These are phyloP conservation scores for Microcera coccophila DNA, from an alignment of 2,329 filamentous ascomycete species.

Conservation along the genomic window DNA sequence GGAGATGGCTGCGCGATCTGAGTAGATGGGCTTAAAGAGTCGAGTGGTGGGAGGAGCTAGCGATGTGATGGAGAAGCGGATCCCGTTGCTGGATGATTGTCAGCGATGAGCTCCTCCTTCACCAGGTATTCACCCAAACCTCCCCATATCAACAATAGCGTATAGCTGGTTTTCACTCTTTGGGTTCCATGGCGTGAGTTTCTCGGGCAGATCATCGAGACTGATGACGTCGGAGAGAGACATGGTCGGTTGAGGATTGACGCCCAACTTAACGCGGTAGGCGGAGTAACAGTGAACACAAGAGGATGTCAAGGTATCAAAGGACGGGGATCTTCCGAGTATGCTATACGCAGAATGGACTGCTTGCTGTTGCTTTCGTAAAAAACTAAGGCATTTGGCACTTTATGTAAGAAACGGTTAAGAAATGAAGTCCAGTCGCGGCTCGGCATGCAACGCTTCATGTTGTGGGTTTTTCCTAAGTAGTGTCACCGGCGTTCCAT, in stretches of 20 bases:
- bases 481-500: no score
- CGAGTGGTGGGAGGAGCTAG: slow-evolving; percentile 68
- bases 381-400: no score
- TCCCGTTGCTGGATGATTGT: slow-evolving; percentile 66
- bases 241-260: slow-evolving; percentile 21
- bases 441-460: no score
- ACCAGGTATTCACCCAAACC: slow-evolving; percentile 33
- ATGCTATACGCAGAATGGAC: no score
- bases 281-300: no score
- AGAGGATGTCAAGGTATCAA: no score
- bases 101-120: neutral
- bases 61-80: slow-evolving; percentile 85
- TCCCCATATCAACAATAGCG: slow-evolving; percentile 59
- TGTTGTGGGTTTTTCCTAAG: no score
- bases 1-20: slow-evolving; percentile 75
- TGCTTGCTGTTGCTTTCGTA: no score
- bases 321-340: no score
- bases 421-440: no score
- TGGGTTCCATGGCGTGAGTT: slow-evolving; percentile 48
- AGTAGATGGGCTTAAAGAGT: slow-evolving; percentile 72
- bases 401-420: no score
- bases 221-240: slow-evolving; percentile 43
- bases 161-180: slow-evolving; percentile 47
- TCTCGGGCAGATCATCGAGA: slow-evolving; percentile 48
- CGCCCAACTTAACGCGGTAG: no score